Conservation (phyloP, 1,284 basidiomycete genomes). For the Ustilago nuda region DNA sequence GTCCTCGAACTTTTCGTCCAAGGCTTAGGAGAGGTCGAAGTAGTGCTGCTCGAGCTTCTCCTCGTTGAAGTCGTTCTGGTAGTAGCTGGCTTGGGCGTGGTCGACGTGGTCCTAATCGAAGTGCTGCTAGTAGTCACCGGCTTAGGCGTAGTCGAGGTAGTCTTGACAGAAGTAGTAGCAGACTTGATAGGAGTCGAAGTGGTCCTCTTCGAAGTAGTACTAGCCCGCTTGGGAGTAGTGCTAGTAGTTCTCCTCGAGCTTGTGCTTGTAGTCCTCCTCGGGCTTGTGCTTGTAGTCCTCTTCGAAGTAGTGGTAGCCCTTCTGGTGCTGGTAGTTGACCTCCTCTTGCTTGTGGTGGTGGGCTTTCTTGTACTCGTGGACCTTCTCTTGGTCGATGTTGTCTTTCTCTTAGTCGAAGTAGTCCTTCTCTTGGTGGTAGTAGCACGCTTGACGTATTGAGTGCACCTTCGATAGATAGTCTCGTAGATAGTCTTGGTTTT, state of each 20-base stretch:
- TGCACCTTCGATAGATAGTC: constrained; percentile 38
- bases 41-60: background rate
- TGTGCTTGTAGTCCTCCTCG: constrained; percentile 1
- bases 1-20: background rate
- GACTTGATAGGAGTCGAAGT: background rate
- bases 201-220: constrained; percentile 8
- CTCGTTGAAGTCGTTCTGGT: too few relatives aligned
- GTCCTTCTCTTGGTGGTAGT: background rate
- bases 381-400: background rate
- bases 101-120: constrained; percentile 6
- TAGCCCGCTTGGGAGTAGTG: constrained; percentile 6
- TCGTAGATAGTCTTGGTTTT: constrained; percentile 42
- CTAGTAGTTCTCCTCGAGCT: constrained; percentile 1
- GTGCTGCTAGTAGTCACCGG: constrained; percentile 6
- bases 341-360: constrained; percentile 11
- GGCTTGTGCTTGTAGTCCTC: constrained; percentile 14
- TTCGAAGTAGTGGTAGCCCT: constrained; percentile 12
- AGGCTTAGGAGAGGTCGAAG: constrained; percentile 13
- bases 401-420: constrained; percentile 4
- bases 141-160: constrained; percentile 5
- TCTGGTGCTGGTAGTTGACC: constrained; percentile 1
- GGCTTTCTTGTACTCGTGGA: background rate
- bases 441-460: constrained; percentile 18
- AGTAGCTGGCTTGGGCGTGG: constrained; percentile 4
- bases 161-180: background rate